Evolutionary conservation across 2,329 filamentous ascomycete genomes (phyloP).

Genomic region (Aspergillus candidus): DNA sequence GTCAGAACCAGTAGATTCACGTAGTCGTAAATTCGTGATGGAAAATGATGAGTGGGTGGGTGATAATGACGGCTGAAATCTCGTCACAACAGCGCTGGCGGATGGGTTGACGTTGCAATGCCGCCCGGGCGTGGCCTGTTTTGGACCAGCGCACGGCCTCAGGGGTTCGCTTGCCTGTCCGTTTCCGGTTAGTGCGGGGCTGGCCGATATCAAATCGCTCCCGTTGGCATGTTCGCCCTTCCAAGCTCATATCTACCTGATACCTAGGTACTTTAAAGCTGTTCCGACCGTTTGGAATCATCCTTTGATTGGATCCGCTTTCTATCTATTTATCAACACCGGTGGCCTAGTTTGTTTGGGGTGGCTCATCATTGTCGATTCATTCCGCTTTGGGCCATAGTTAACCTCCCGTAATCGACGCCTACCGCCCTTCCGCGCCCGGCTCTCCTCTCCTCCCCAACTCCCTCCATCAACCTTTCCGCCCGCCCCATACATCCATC

Average conservation of each 20-base stretch:
- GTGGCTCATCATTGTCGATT: no score
- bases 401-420: no score
- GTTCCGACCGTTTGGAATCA: constrained; percentile 1
- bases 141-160: constrained; percentile 37
- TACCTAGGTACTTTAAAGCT: not conserved
- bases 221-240: constrained; percentile 7
- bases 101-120: constrained; percentile 43
- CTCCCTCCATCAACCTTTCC: no score
- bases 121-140: constrained; percentile 36
- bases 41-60: constrained; percentile 45
- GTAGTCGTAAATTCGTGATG: constrained; percentile 52
- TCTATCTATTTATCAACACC: no score
- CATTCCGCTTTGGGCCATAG: no score
- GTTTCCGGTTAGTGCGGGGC: constrained; percentile 38
- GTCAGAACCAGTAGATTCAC: constrained; percentile 50
- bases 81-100: constrained; percentile 29
- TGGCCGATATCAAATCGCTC: constrained; percentile 37
- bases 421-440: no score
- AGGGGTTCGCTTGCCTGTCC: constrained; percentile 39
- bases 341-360: no score
- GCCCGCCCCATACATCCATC: not conserved
- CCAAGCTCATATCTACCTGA: constrained; percentile 1
- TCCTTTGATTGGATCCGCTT: constrained; percentile 2
- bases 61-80: constrained; percentile 29
- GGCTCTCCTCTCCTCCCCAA: no score